Conservation (phyloP, 305 asterid genomes). For the Solanum chacoense region DNA sequence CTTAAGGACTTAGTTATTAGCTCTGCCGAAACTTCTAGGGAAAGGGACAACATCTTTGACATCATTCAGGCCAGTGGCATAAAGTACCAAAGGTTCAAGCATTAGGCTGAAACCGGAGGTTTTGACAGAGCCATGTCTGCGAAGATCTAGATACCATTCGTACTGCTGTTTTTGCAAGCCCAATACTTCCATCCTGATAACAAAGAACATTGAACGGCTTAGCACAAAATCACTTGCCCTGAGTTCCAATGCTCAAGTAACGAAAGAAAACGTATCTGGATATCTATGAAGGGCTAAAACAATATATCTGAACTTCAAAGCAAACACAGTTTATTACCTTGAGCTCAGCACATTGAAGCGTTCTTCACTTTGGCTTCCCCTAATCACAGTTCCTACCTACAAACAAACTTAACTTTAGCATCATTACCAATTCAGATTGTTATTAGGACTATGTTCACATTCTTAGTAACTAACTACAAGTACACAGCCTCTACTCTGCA, state of each 20-base stretch:
- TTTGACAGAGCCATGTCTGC: slow-evolving; percentile 51
- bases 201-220: background rate
- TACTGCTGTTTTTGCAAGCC: slow-evolving; percentile 47
- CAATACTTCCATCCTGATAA: slow-evolving; percentile 48
- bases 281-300: background rate
- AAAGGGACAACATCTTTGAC: slow-evolving; percentile 77
- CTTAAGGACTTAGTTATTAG: slow-evolving; percentile 24
- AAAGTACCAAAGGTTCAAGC: slow-evolving; percentile 62
- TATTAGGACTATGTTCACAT: background rate
- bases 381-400: slow-evolving; percentile 64
- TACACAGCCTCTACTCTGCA: background rate
- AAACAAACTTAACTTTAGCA: background rate
- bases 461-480: background rate
- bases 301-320: background rate
- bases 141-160: slow-evolving; percentile 84
- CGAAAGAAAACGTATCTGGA: background rate
- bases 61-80: slow-evolving; percentile 79
- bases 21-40: slow-evolving; percentile 60
- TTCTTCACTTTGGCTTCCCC: slow-evolving; percentile 89
- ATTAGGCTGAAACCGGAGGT: slow-evolving; percentile 54
- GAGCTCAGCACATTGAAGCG: slow-evolving; percentile 33
- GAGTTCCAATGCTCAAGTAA: background rate
- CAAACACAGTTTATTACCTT: slow-evolving; percentile 27
- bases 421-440: background rate
- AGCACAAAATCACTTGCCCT: background rate